Conservation (phyloP, 2,329 filamentous ascomycete genomes). For the Paracorniculantispora psalliotae region DNA sequence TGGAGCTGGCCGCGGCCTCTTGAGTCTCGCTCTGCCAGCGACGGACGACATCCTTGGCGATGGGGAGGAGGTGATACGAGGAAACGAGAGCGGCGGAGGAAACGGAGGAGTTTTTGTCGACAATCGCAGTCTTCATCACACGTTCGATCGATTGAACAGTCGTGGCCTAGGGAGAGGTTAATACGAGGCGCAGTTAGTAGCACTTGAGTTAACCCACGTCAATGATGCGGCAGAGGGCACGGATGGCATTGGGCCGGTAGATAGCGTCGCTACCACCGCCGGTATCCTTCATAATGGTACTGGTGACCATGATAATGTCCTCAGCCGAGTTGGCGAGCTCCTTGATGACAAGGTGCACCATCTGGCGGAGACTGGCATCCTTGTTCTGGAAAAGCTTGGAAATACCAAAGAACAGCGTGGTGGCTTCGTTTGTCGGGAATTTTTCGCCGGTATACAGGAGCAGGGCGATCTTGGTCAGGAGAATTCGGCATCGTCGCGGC, state of each 20-base stretch:
- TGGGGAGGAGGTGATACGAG: conserved; percentile 94
- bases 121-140: conserved; percentile 97
- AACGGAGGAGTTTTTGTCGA: conserved; percentile 97
- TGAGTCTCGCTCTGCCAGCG: conserved; percentile 99
- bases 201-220: conserved; percentile 60
- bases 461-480: conserved; percentile 94
- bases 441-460: conserved; percentile 95
- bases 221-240: conserved; percentile 92
- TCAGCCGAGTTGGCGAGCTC: conserved; percentile 92
- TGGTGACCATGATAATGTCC: conserved; percentile 99
- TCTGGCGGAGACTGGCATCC: conserved; percentile 94
- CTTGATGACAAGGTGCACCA: conserved; percentile 98
- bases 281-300: conserved; percentile 99
- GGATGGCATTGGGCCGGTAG: conserved; percentile 92
- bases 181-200: conserved; percentile 11
- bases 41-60: conserved; percentile 89
- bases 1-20: conserved; percentile 85
- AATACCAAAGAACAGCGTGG: conserved; percentile 96
- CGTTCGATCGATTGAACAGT: conserved; percentile 97
- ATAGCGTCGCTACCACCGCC: conserved; percentile 90
- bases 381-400: conserved; percentile 99
- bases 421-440: conserved; percentile 96
- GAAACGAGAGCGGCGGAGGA: conserved; percentile 94
- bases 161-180: conserved; percentile 59
- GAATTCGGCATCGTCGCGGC: conserved; percentile 93